Evolutionary conservation across 78 protist genomes (phyloP), one percentile per base, ranked within the genome.

Genomic region (Emiliania huxleyi): DNA sequence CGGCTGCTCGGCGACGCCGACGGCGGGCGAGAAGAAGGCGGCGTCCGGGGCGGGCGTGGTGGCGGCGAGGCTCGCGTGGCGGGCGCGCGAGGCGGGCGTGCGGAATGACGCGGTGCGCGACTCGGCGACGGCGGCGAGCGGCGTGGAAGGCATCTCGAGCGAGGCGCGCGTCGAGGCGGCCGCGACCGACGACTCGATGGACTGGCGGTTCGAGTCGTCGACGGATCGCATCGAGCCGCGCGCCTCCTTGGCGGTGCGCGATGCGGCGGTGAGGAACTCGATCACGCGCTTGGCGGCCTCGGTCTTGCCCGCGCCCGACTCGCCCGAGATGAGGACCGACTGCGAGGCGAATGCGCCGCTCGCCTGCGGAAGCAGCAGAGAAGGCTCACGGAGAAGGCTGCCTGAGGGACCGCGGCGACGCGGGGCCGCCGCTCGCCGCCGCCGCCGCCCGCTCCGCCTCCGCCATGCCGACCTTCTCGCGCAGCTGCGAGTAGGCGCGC

Each of bases 291-390:
- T 73, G 42, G 33, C 4, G 37, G 83, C 83, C 83, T 73, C 83
- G 33, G 83, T 97, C 94, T 98, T 98, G 48, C 99, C 99, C 5
- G 99, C 97, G 49, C 98, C 99, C 2, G 97, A 96, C 93, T 98
- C 98, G 44, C 98, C 98, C 19, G 96, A 94, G 85, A 97, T 97
- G 87, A 98, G 94, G 4, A 96, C 94, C 73, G 94, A 94, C 91
- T 96, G 95, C 18, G 8, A 18, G 42, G 18, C 42, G 83, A 18
- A 18, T 5, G 33, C 75, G 75, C 75, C 75, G n/a, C n/a, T n/a
- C n/a, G n/a, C n/a, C n/a, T n/a, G n/a, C n/a, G n/a, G n/a, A n/a
- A n/a, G n/a, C n/a, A n/a, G n/a, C n/a, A n/a, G n/a, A n/a, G n/a
- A n/a, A n/a, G n/a, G n/a, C n/a, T n/a, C n/a, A n/a, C n/a, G n/a